A percentile compares a stretch with the other conserved stretches of the same genome.
Conservation (phyloP, 345 rosid genomes). For the Barbarea vulgaris region DNA sequence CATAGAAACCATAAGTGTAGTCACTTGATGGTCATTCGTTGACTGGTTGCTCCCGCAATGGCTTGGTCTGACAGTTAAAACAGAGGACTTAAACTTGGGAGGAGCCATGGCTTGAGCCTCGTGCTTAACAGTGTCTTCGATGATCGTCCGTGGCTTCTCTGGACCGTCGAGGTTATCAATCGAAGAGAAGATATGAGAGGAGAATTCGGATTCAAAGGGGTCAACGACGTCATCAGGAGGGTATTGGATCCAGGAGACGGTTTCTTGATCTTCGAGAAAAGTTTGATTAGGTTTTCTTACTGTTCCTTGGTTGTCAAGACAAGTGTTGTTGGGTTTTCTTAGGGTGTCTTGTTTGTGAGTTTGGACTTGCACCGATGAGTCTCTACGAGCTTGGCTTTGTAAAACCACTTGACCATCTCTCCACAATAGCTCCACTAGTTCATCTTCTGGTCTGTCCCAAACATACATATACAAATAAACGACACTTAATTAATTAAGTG, state of each 20-base stretch:
- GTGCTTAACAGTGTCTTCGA: constrained; percentile 36
- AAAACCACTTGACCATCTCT: constrained; percentile 71
- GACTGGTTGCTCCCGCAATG: constrained; percentile 66
- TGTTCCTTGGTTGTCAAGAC: constrained; percentile 32
- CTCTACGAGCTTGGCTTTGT: constrained; percentile 60
- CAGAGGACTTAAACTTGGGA: constrained; percentile 50
- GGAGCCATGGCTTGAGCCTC: constrained; percentile 54
- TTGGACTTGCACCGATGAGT: constrained; percentile 36
- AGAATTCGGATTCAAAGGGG: constrained; percentile 62
- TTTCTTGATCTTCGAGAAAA: constrained; percentile 53
- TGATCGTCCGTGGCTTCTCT: constrained; percentile 26
- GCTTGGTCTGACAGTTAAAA: constrained; percentile 65
- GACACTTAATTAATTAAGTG: not conserved
- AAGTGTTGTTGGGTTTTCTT: constrained; percentile 1
- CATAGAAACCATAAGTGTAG: constrained; percentile 26
- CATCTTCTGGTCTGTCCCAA: constrained; percentile 54
- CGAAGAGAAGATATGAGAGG: constrained; percentile 53
- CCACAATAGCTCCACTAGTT: constrained; percentile 75
- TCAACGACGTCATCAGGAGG: constrained; percentile 51
- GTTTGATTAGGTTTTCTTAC: not conserved
- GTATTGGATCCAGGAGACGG: constrained; percentile 67
- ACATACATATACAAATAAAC: constrained; percentile 13
- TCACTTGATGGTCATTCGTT: constrained; percentile 44
- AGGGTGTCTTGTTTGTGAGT: constrained; percentile 27
- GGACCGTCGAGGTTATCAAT: constrained; percentile 13